phyloP scores from a whole-genome alignment of 345 rosid species.

The Boechera retrofracta region DNA sequence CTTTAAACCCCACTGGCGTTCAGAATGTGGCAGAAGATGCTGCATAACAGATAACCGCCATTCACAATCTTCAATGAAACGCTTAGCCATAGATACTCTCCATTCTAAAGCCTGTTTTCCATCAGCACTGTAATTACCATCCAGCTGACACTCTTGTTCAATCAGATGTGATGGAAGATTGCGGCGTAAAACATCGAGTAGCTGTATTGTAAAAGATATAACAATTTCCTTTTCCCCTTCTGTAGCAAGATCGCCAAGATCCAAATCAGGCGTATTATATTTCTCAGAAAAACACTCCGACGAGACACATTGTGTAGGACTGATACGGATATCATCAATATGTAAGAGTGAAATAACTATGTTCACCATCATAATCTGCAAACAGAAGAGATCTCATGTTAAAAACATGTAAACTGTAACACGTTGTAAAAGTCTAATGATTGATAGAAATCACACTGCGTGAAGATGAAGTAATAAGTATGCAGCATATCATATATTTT shows the following conservation, averaged over 20 bases:
- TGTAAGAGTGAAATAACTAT: constrained; percentile 81
- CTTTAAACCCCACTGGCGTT: constrained; percentile 88
- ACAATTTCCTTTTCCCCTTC: constrained; percentile 77
- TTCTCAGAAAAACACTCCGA: constrained; percentile 57
- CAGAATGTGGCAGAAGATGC: constrained; percentile 88
- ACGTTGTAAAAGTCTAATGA: background rate
- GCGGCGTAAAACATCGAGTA: constrained; percentile 69
- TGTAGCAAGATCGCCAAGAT: constrained; percentile 49
- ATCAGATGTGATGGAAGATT: constrained; percentile 64
- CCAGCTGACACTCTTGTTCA: constrained; percentile 62
- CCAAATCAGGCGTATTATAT: constrained; percentile 50
- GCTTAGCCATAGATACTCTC: constrained; percentile 74
- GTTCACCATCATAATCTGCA: constrained; percentile 96
- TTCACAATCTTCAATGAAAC: constrained; percentile 92
- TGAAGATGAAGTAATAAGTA: constrained; percentile 5
- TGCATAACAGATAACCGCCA: constrained; percentile 95
- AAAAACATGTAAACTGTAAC: constrained; percentile 29
- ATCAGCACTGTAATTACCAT: constrained; percentile 57
- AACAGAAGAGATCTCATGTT: constrained; percentile 43
- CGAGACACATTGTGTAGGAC: constrained; percentile 61
- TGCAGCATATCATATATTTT: constrained; percentile 17
- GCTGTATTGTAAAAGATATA: constrained; percentile 73
- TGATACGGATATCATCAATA: constrained; percentile 79
- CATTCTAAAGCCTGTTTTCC: constrained; percentile 89
- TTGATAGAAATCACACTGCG: constrained; percentile 13